These are phyloP conservation scores for Terana coerulea DNA, from an alignment of 768 basidiomycete species.

Conservation along the genomic window DNA sequence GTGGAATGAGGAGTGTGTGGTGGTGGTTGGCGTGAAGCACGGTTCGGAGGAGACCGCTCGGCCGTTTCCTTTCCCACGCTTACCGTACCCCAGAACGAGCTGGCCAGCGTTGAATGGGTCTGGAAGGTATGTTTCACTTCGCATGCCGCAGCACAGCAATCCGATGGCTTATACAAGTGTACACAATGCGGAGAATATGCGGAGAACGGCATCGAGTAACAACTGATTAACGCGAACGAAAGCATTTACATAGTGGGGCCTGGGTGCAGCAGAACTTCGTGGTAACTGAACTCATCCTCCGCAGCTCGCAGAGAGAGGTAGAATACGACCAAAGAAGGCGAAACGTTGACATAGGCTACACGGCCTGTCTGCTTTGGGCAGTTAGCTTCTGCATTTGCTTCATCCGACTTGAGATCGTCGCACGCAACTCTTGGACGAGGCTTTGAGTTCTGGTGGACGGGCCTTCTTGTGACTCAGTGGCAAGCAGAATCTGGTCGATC, in stretches of 20 bases:
- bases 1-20: slow-evolving; percentile 1
- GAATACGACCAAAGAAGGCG: neutral
- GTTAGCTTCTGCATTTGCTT: slow-evolving; percentile 68
- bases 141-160: too few species aligned
- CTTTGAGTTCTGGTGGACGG: slow-evolving; percentile 38
- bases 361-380: neutral
- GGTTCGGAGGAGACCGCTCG: slow-evolving; percentile 7
- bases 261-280: neutral
- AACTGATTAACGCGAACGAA: too few species aligned
- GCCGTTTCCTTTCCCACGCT: slow-evolving; percentile 11
- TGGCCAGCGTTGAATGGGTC: too few species aligned
- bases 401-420: slow-evolving; percentile 58
- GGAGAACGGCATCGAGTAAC: too few species aligned
- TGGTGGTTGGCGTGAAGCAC: neutral
- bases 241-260: too few species aligned
- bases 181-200: too few species aligned
- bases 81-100: too few species aligned
- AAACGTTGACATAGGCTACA: neutral
- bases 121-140: too few species aligned
- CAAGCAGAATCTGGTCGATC: slow-evolving; percentile 76
- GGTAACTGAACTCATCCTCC: neutral
- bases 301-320: neutral
- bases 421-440: slow-evolving; percentile 49
- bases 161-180: too few species aligned
- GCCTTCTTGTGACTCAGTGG: slow-evolving; percentile 51